Base-by-base conservation (phyloP, 495 filamentous ascomycete species). In the Aspergillus olivimuriae region DNA sequence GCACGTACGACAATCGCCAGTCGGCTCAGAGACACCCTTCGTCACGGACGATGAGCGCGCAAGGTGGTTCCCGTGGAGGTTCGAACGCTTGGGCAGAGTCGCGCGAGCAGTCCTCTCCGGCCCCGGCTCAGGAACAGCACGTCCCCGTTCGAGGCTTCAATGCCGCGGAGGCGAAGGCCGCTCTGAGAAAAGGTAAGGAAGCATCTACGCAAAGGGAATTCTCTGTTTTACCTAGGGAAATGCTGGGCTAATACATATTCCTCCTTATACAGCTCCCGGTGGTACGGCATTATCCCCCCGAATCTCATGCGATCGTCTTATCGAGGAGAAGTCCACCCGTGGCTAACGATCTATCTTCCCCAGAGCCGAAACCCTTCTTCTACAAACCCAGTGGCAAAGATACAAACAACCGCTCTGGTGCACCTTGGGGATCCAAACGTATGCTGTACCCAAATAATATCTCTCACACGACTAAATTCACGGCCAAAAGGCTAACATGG, bases 401-500 rank as follows among this genome's bases (percentile, higher is more conserved):
- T 20, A 44, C 56, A 15, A 65, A 63, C 38, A 68, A 58, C 43
- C 54, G 65, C 55, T 51, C 62, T 2, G 55, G 63, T 24, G 60
- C 65, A 31, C 64, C 74, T 24, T 74, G 73, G 72, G 71, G 64
- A n/a, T 61, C 69, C 12, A 76, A 75, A 48, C 51, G 74, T 76
- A 66, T 41, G 63, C n/a, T n/a, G n/a, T n/a, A n/a, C n/a, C n/a
- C n/a, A n/a, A n/a, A n/a, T n/a, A n/a, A n/a, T n/a, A n/a, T n/a
- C n/a, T n/a, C n/a, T n/a, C n/a, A n/a, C n/a, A n/a, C n/a, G n/a
- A n/a, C n/a, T n/a, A n/a, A n/a, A n/a, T n/a, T n/a, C n/a, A n/a
- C n/a, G n/a, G n/a, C 14, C 37, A 50, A 43, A 47, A 38, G 5
- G 36, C 42, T 58, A 21, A 64, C 39, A 43, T 26, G 31, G 12